These are phyloP conservation scores for Epipyxis sp. DNA, from an alignment of 108 stramenopile genomes.

Conservation along the genomic window DNA sequence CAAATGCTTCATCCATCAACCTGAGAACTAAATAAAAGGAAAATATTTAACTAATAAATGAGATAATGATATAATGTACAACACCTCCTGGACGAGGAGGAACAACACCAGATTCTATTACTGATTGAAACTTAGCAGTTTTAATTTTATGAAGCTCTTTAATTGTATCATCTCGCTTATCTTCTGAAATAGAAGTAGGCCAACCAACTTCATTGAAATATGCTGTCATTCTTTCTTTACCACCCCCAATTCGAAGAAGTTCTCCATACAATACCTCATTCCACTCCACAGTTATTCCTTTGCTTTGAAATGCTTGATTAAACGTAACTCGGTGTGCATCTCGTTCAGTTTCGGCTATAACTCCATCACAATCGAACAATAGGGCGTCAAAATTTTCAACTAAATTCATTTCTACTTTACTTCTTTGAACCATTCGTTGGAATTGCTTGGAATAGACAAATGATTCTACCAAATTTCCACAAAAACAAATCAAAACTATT, in stretches of 20 bases:
- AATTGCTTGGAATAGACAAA: too few species aligned
- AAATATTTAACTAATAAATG: not conserved
- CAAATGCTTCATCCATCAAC: constrained; percentile 76
- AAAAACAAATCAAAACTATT: too few species aligned
- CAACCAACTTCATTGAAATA: constrained; percentile 74
- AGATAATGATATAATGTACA: too few species aligned
- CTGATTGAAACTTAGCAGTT: constrained; percentile 71
- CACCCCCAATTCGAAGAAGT: constrained; percentile 75
- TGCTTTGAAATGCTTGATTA: constrained; percentile 73
- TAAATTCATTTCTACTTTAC: too few species aligned
- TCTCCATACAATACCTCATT: constrained; percentile 76
- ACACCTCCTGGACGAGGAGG: not conserved
- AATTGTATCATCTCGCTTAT: constrained; percentile 20
- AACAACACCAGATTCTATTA: not conserved
- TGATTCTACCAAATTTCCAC: too few species aligned
- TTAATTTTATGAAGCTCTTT: constrained; percentile 79
- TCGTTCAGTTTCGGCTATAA: constrained; percentile 86
- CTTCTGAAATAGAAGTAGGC: constrained; percentile 20
- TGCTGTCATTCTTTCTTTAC: constrained; percentile 93
- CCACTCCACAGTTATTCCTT: constrained; percentile 71
- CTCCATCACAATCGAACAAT: constrained; percentile 76
- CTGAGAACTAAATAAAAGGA: constrained; percentile 44
- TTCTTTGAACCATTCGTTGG: too few species aligned
- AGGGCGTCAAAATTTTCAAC: constrained; percentile 42
- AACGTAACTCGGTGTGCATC: constrained; percentile 83